Evolutionary conservation across 176 grass and related monocot species (phyloP).

Genomic region (Secale cereale): DNA sequence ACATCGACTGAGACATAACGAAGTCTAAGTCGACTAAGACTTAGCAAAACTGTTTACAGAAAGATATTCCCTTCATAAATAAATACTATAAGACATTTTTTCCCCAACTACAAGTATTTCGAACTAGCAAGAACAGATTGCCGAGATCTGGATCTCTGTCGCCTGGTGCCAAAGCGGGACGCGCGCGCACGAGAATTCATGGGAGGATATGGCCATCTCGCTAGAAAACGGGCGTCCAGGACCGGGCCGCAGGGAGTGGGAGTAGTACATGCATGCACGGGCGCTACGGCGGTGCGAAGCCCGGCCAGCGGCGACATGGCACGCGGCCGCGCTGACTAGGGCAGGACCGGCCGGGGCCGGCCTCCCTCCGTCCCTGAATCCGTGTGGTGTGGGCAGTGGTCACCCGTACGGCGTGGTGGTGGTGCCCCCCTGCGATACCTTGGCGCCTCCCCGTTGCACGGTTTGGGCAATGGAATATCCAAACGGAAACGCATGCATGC

Average conservation of each 20-base stretch:
- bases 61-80: no score
- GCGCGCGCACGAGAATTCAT: neutral
- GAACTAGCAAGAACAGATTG: no score
- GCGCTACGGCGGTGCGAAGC: neutral
- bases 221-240: neutral
- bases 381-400: neutral
- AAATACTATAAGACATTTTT: no score
- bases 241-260: neutral
- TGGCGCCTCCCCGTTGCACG: constrained; percentile 31
- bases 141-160: neutral
- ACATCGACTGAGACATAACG: no score
- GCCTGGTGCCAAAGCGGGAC: neutral
- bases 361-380: no score
- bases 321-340: neutral
- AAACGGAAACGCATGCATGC: neutral
- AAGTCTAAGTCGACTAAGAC: no score
- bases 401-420: neutral
- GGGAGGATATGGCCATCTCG: neutral
- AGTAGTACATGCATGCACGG: neutral
- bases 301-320: neutral
- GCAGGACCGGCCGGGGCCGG: neutral
- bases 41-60: no score
- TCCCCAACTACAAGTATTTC: no score
- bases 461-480: constrained; percentile 33
- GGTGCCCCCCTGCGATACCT: neutral